Evolutionary conservation across 2,329 filamentous ascomycete species (phyloP), one percentile per base, ranked within the genome.

Genomic region (Akanthomyces lecanii): DNA sequence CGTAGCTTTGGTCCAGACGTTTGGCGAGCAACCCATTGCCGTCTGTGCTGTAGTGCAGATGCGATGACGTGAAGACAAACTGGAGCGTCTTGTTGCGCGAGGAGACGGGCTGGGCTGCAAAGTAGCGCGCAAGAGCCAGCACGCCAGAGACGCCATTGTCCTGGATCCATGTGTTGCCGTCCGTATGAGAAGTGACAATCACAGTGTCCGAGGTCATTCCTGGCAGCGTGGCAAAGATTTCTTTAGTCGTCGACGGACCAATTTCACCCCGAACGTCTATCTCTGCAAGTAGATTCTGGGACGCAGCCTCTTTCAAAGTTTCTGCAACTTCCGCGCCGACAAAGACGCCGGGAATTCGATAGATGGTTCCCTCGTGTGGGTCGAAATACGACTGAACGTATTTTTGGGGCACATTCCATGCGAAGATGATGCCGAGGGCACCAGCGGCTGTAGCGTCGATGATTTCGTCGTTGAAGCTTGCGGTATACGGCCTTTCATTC

Each of bases 121-220:
- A 56, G 38, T 56, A 56, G 5, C 53, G 36, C 23, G 53, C 53
- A 5, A 56, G 53, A 56, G 53, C 38, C 16, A 56, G 53, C 18
- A 56, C 53, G 25, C 53, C 53, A 33, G 53, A 56, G 21, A 56
- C 53, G 21, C 53, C 53, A 23, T 56, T 56, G 38, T 56, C 53
- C 28, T 56, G 53, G 38, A 56, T 56, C 53, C 53, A 56, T 10
- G 53, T 56, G 53, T 56, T 56, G 36, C 53, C 53, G 4, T 56
- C 53, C 21, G 53, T 56, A 8, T 56, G 53, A 23, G 53, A 56
- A 23, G 53, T 56, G 40, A 56, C 23, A 21, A 45, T 38, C 10
- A 54, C 33, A 11, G 33, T 54, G 51, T 54, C 51, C 7, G 51
- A 21, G 11, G 51, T 54, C 30, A 54, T 38, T 1, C 51, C 51